Conservation (phyloP, 306 rosid species). For the Corylus avellana region DNA sequence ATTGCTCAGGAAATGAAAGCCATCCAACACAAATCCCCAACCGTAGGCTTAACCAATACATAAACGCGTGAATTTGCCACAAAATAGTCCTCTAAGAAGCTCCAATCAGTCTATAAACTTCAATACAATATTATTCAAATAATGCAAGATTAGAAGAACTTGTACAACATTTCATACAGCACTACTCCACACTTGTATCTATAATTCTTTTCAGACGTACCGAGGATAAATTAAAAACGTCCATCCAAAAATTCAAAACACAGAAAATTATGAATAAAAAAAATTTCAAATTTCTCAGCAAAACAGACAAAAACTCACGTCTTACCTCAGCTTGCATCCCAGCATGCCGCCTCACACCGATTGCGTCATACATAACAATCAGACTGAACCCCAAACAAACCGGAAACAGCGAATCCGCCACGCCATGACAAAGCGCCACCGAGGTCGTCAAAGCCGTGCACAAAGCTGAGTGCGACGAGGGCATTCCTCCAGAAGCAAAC, state of each 20-base stretch:
- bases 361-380: slow-evolving; percentile 90
- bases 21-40: background rate
- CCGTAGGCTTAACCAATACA: background rate
- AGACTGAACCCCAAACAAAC: slow-evolving; percentile 83
- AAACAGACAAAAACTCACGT: background rate
- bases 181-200: background rate
- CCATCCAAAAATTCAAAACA: background rate
- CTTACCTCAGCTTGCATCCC: slow-evolving; percentile 92
- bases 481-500: slow-evolving; percentile 84
- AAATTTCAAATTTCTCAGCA: background rate
- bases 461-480: slow-evolving; percentile 87
- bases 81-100: background rate
- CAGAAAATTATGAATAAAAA: too few species aligned
- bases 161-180: background rate
- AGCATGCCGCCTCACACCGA: slow-evolving; percentile 87
- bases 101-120: background rate
- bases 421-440: slow-evolving; percentile 66
- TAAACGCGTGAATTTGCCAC: background rate
- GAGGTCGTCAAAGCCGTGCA: slow-evolving; percentile 86
- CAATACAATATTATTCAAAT: background rate
- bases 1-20: background rate
- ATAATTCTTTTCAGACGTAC: background rate
- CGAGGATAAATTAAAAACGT: background rate
- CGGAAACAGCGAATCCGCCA: slow-evolving; percentile 71
- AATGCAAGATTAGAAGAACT: background rate